Percentiles rank a stretch among this genome's conserved stretches.
These are phyloP conservation scores for Cicer arietinum DNA, from an alignment of 306 rosid species.

Conservation along the genomic window DNA sequence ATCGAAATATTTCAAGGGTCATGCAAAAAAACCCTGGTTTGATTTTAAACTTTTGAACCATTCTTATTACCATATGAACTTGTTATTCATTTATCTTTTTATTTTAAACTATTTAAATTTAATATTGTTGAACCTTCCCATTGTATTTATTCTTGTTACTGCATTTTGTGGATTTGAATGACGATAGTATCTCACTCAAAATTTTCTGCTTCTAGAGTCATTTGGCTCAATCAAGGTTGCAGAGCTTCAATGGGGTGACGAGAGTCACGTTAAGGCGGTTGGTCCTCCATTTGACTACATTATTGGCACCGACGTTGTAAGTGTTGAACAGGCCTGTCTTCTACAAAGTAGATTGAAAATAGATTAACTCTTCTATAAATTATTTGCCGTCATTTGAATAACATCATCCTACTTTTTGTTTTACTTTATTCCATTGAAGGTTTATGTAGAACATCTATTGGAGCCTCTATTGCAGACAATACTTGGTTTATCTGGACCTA, in stretches of 20 bases:
- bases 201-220: slow-evolving; percentile 58
- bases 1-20: slow-evolving; percentile 85
- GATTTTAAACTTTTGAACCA: slow-evolving; percentile 32
- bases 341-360: slow-evolving; percentile 23
- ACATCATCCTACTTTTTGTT: slow-evolving; percentile 9
- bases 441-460: slow-evolving; percentile 85
- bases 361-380: not conserved
- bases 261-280: slow-evolving; percentile 76
- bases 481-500: slow-evolving; percentile 84
- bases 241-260: slow-evolving; percentile 89
- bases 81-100: slow-evolving; percentile 14
- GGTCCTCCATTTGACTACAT: slow-evolving; percentile 89
- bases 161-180: slow-evolving; percentile 33
- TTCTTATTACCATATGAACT: slow-evolving; percentile 16
- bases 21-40: slow-evolving; percentile 74
- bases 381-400: slow-evolving; percentile 13
- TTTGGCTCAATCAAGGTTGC: slow-evolving; percentile 86
- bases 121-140: not conserved
- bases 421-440: slow-evolving; percentile 50
- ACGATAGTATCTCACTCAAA: slow-evolving; percentile 35
- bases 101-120: not conserved
- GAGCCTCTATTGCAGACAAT: slow-evolving; percentile 85
- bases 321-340: slow-evolving; percentile 44
- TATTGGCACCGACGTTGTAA: slow-evolving; percentile 94
- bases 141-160: slow-evolving; percentile 10